Percentiles rank a stretch among this genome's conserved stretches.
These are phyloP conservation scores for Amanita molliuscula DNA, from an alignment of 768 basidiomycete genomes.

Conservation along the genomic window DNA sequence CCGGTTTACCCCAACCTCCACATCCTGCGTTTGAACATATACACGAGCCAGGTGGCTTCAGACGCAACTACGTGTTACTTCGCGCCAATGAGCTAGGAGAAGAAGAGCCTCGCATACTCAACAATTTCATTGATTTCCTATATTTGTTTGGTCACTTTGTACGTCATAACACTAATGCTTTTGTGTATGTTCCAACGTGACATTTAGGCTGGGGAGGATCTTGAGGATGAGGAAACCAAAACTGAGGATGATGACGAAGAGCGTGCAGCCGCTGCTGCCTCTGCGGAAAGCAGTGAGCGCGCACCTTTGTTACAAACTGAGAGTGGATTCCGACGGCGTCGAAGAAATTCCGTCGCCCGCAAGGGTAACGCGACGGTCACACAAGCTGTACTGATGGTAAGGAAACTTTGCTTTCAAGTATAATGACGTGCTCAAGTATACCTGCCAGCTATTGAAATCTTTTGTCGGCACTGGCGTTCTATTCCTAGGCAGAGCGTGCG, in stretches of 20 bases:
- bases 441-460: conserved; percentile 68
- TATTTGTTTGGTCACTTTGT: conserved; percentile 96
- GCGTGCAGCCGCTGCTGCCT: conserved; percentile 4
- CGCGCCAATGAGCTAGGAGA: conserved; percentile 58
- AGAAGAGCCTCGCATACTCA: conserved; percentile 56
- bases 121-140: conserved; percentile 92
- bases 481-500: conserved; percentile 91
- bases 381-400: conserved; percentile 89
- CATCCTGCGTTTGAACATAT: conserved; percentile 88
- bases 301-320: conserved; percentile 42
- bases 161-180: conserved; percentile 21
- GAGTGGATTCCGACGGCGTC: conserved; percentile 30
- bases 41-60: conserved; percentile 90
- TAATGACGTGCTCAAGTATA: neutral
- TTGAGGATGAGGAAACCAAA: conserved; percentile 77
- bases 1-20: conserved; percentile 40
- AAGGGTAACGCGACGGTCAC: conserved; percentile 84
- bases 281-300: conserved; percentile 26
- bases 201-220: conserved; percentile 77
- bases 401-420: conserved; percentile 22
- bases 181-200: conserved; percentile 1
- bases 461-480: conserved; percentile 95
- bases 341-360: conserved; percentile 40
- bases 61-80: conserved; percentile 76
- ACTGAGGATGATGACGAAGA: conserved; percentile 45